Conservation (phyloP, 2,329 filamentous ascomycete species). For the Simplicillium sp. region DNA sequence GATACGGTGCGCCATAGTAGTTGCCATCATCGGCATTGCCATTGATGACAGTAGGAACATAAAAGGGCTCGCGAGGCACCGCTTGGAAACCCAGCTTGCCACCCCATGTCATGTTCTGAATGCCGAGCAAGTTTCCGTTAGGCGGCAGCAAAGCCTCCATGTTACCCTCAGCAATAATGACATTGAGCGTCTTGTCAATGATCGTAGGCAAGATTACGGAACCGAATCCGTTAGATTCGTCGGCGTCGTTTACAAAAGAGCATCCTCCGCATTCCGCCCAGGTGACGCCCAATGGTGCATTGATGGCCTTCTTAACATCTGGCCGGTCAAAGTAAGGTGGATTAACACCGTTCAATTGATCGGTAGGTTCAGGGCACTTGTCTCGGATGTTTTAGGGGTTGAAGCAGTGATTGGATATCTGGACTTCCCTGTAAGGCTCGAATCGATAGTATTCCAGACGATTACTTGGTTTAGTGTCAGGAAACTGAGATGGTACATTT, state of each 20-base stretch:
- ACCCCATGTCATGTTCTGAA: slow-evolving; percentile 78
- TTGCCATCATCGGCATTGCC: slow-evolving; percentile 23
- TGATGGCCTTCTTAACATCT: slow-evolving; percentile 60
- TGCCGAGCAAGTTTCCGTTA: slow-evolving; percentile 60
- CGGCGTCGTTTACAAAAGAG: slow-evolving; percentile 23
- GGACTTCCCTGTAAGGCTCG: slow-evolving; percentile 43
- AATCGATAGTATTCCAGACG: slow-evolving; percentile 19
- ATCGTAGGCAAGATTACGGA: slow-evolving; percentile 56
- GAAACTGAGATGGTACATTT: slow-evolving; percentile 39
- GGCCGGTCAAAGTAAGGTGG: slow-evolving; percentile 65
- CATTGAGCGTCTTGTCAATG: slow-evolving; percentile 63
- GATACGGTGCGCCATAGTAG: slow-evolving; percentile 29
- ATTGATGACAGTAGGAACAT: slow-evolving; percentile 40
- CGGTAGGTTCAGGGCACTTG: slow-evolving; percentile 61
- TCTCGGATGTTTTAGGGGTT: slow-evolving; percentile 65
- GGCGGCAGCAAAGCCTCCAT: slow-evolving; percentile 59
- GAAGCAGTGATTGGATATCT: slow-evolving; percentile 65
- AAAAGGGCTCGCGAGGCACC: slow-evolving; percentile 52
- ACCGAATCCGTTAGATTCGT: slow-evolving; percentile 31
- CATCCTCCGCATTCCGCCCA: slow-evolving; percentile 35
- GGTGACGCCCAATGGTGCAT: slow-evolving; percentile 46
- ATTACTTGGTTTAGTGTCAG: slow-evolving; percentile 26
- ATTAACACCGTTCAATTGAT: too few species aligned
- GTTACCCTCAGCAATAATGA: slow-evolving; percentile 63
- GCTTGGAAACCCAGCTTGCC: slow-evolving; percentile 60